Base-by-base conservation (phyloP, 768 basidiomycete genomes). In the Xanthoconium purpureum region DNA sequence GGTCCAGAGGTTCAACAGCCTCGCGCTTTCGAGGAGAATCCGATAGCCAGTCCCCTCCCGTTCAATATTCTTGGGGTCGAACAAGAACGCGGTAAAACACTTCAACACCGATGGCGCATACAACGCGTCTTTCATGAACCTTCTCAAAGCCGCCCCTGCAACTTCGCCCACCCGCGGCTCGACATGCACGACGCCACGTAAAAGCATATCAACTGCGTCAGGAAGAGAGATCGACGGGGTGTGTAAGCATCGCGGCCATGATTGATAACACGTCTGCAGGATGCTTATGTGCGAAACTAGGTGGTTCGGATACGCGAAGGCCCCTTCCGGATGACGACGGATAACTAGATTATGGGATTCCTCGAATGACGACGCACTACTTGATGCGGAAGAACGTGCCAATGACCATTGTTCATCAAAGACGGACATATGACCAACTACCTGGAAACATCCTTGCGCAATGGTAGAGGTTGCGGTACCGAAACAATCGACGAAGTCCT, bases 341-440 rank as follows among this genome's bases (percentile, higher is more conserved):
- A 89, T 78, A 47, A 87, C 71, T 48, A 79, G 80, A 62, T 82
- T 87, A 61, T 85, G 83, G 3, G 83, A 75, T 64, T 94, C 89
- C 61, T 93, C 85, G 66, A 85, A 82, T 0, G 81, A 68, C 2
- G 79, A 77, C 59, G 78, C 80, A 5, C 46, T 69, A 10, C 62
- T 52, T 18, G 63, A 54, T 3, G 55, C 44, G 38, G 66, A 63
- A 47, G 85, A 71, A 45, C 85, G 83, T 18, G 82, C 77, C 50
- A 80, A 76, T 0, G 83, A 80, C 87, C 88, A 92, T 62, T 91
- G 88, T 9, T 94, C 89, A 55, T 97, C 94, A 54, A 93, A 86
- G 32, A 95, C 76, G 15, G 87, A 85, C 85, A 95, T 89, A 37
- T 77, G 73, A 2, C 89, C 89, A 8, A 91, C 82, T 5, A 79